Evolutionary conservation across 331 rosid species (phyloP).

Genomic region (Erythrophleum ivorense): DNA sequence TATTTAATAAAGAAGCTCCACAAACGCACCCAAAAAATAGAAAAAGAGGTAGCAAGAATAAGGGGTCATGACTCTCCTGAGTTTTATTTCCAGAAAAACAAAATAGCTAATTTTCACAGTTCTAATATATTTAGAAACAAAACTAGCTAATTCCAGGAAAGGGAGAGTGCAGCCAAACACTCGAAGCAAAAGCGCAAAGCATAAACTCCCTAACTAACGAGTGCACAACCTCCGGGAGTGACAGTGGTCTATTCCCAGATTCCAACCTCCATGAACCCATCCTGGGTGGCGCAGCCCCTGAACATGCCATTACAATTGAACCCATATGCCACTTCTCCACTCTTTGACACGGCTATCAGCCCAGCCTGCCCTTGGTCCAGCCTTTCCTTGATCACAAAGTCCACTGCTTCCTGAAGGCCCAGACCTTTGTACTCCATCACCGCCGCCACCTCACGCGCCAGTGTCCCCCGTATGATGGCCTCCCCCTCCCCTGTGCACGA

Average conservation of each 20-base stretch:
- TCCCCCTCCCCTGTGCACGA: conserved; percentile 98
- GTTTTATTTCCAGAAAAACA: neutral
- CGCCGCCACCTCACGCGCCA: conserved; percentile 93
- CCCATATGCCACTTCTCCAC: conserved; percentile 87
- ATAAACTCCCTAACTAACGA: neutral
- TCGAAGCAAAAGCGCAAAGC: conserved; percentile 1
- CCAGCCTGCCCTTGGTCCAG: conserved; percentile 90
- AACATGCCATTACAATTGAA: conserved; percentile 90
- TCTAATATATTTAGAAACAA: conserved; percentile 15
- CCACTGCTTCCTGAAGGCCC: conserved; percentile 75
- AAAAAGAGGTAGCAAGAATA: neutral
- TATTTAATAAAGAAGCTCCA: neutral
- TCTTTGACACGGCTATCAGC: conserved; percentile 76
- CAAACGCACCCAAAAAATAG: neutral
- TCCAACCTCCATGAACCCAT: conserved; percentile 91
- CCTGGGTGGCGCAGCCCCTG: conserved; percentile 77
- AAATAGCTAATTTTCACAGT: conserved; percentile 32
- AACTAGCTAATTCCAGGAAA: conserved; percentile 3
- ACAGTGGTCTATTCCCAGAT: conserved; percentile 64
- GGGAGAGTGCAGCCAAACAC: conserved; percentile 32
- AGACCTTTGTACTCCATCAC: conserved; percentile 94
- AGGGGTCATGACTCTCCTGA: no score
- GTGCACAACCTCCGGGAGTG: neutral
- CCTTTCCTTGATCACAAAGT: conserved; percentile 71
- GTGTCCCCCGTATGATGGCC: conserved; percentile 87